Evolutionary conservation across 2,329 filamentous ascomycete species (phyloP).

Genomic region (Tolypocladium sp.): DNA sequence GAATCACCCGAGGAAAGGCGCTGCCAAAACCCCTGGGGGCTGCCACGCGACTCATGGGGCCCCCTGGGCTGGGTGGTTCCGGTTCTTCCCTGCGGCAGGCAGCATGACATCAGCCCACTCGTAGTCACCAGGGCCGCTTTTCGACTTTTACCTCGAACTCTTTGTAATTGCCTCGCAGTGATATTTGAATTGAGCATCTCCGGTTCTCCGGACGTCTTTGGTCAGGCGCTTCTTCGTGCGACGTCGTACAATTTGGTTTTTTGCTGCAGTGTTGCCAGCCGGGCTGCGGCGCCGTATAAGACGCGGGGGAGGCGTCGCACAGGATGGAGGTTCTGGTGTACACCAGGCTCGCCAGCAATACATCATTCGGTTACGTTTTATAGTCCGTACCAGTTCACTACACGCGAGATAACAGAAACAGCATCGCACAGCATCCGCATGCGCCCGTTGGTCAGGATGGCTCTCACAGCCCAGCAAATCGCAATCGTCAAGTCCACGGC

Average conservation of each 20-base stretch:
- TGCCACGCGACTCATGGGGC: background rate
- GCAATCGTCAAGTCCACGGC: constrained; percentile 69
- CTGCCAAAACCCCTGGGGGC: background rate
- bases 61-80: background rate
- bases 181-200: background rate
- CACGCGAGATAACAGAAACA: background rate
- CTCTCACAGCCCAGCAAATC: constrained; percentile 55
- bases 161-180: background rate
- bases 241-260: background rate
- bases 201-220: background rate
- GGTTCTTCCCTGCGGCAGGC: background rate
- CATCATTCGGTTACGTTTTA: too few species aligned
- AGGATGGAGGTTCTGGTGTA: background rate
- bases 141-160: background rate
- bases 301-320: background rate
- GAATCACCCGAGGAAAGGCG: background rate
- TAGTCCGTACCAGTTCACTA: background rate
- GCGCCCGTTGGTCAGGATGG: constrained; percentile 17
- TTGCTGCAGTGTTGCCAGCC: background rate
- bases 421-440: background rate
- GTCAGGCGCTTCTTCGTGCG: background rate
- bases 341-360: background rate
- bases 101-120: background rate
- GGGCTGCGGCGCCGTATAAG: background rate
- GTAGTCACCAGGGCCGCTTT: background rate